Percentiles rank a stretch among this genome's conserved stretches.
These are phyloP conservation scores for Blastomyces percursus DNA, from an alignment of 2,329 filamentous ascomycete genomes.

Conservation along the genomic window DNA sequence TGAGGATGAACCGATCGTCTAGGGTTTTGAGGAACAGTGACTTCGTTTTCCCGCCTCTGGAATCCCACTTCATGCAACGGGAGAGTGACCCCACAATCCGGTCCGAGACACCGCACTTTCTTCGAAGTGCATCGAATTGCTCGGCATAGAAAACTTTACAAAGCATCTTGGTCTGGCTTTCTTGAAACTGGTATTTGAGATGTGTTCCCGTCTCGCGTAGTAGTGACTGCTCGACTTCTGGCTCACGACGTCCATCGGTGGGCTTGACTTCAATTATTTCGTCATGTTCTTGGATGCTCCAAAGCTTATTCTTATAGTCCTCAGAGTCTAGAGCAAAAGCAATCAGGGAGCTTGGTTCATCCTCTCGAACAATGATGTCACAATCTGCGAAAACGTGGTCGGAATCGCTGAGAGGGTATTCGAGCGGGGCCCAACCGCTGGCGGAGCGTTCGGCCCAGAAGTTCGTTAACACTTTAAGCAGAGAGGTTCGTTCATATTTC, in stretches of 20 bases:
- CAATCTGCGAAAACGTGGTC: conserved; percentile 97
- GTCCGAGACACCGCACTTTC: conserved; percentile 86
- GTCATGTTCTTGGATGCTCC: conserved; percentile 29
- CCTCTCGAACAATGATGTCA: conserved; percentile 92
- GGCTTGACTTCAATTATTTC: conserved; percentile 23
- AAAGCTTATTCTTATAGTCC: conserved; percentile 73
- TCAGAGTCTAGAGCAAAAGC: conserved; percentile 81
- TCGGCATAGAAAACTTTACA: conserved; percentile 99
- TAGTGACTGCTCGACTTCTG: conserved; percentile 73
- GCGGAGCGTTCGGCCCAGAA: conserved; percentile 98
- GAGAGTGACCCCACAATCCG: conserved; percentile 92
- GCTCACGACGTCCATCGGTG: conserved; percentile 42
- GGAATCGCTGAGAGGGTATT: conserved; percentile 76
- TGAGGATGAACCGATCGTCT: conserved; percentile 86
- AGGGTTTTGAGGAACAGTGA: conserved; percentile 94
- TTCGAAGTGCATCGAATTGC: conserved; percentile 87
- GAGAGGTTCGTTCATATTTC: conserved; percentile 82
- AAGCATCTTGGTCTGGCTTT: conserved; percentile 86
- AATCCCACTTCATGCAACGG: conserved; percentile 94
- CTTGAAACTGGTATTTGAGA: conserved; percentile 89
- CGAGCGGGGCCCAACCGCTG: conserved; percentile 82
- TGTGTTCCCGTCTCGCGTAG: conserved; percentile 80
- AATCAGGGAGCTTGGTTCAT: conserved; percentile 93
- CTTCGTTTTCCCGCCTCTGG: conserved; percentile 94
- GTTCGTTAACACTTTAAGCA: conserved; percentile 91